Percentiles rank a stretch among this genome's conserved stretches.
Evolutionary conservation across 1,284 basidiomycete genomes (phyloP).

Genomic region (Tilletia setariae): DNA sequence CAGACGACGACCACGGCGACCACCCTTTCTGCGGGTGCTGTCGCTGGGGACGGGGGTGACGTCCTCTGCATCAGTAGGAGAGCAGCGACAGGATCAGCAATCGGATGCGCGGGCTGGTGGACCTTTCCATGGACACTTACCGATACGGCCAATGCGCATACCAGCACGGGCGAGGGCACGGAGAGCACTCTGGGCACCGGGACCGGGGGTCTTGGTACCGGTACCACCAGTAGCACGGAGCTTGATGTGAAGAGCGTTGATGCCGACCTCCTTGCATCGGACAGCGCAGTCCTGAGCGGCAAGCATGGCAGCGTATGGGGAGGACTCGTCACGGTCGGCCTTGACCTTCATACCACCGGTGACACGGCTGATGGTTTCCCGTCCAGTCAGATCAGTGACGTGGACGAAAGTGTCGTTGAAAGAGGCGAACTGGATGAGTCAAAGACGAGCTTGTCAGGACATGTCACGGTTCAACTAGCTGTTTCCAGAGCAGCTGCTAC

Average conservation of each 20-base stretch:
- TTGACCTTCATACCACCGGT: slow-evolving; percentile 99
- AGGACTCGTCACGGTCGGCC: slow-evolving; percentile 99
- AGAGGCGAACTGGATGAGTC: slow-evolving; percentile 39
- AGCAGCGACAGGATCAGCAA: background rate
- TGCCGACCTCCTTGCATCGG: slow-evolving; percentile 97
- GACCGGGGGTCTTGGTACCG: slow-evolving; percentile 97
- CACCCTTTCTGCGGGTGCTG: slow-evolving; percentile 97
- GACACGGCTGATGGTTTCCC: slow-evolving; percentile 97
- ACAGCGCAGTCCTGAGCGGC: slow-evolving; percentile 94
- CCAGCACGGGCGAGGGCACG: slow-evolving; percentile 97
- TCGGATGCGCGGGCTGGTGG: background rate
- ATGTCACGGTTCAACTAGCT: background rate
- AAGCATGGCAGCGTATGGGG: slow-evolving; percentile 98
- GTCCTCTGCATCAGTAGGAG: slow-evolving; percentile 49
- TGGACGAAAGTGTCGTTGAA: slow-evolving; percentile 99
- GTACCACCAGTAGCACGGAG: slow-evolving; percentile 97
- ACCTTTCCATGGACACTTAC: background rate
- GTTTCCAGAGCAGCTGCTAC: background rate
- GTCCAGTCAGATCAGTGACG: slow-evolving; percentile 96
- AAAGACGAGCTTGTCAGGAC: background rate
- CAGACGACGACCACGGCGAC: slow-evolving; percentile 99
- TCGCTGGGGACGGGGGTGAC: slow-evolving; percentile 97
- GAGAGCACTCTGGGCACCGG: slow-evolving; percentile 95
- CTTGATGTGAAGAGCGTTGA: slow-evolving; percentile 96
- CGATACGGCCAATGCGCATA: slow-evolving; percentile 97